Conservation (phyloP, 2,329 filamentous ascomycete genomes). For the Beauveria rudraprayagi region DNA sequence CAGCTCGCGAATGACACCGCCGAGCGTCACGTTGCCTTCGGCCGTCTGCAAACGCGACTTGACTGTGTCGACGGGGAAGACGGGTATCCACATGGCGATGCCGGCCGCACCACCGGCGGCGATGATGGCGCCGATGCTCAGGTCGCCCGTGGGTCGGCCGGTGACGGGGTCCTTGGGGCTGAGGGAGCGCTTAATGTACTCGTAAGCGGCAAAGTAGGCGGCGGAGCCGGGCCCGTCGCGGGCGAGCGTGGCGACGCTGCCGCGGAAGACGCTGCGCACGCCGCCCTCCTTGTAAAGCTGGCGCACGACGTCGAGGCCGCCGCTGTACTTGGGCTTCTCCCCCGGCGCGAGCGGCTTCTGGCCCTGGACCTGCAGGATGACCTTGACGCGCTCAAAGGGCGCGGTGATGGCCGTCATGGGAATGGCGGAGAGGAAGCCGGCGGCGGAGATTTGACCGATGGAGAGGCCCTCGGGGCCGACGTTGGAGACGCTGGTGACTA, state of each 20-base stretch:
- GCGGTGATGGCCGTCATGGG: conserved; percentile 98
- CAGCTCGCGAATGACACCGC: conserved; percentile 71
- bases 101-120: conserved; percentile 83
- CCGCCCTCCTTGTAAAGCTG: conserved; percentile 91
- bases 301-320: conserved; percentile 81
- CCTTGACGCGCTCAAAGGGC: conserved; percentile 97
- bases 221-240: conserved; percentile 88
- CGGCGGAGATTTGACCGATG: conserved; percentile 80
- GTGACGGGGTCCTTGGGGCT: conserved; percentile 71
- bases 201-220: conserved; percentile 95
- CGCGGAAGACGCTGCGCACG: conserved; percentile 84
- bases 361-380: conserved; percentile 94
- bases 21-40: conserved; percentile 73
- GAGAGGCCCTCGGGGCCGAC: conserved; percentile 64
- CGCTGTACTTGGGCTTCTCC: conserved; percentile 86
- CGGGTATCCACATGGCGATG: conserved; percentile 98
- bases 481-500: conserved; percentile 63
- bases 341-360: conserved; percentile 82
- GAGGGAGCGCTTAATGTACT: conserved; percentile 81
- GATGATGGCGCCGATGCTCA: conserved; percentile 77
- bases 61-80: conserved; percentile 95
- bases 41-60: conserved; percentile 91
- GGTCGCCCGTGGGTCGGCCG: conserved; percentile 64
- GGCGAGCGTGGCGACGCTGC: conserved; percentile 81
- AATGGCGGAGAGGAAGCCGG: conserved; percentile 95